A percentile compares a stretch with the other conserved stretches of the same genome.
Evolutionary conservation across 2,329 filamentous ascomycete genomes (phyloP).

Genomic region (Xylariaceae sp.): DNA sequence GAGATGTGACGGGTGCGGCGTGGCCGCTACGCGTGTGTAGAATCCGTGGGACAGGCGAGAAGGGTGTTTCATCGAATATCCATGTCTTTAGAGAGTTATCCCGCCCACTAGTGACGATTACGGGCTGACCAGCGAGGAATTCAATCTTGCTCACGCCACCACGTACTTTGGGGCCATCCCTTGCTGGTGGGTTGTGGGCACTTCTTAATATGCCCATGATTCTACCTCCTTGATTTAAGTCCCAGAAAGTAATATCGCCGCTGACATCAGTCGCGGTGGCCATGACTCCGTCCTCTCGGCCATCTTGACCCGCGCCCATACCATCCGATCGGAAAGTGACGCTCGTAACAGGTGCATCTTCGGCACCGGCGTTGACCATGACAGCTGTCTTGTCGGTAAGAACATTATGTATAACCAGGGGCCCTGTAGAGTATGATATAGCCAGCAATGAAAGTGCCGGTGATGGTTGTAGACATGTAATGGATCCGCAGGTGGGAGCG

Average conservation of each 20-base stretch:
- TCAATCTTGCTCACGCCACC: conserved; percentile 84
- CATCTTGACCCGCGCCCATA: conserved; percentile 81
- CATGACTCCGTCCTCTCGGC: conserved; percentile 84
- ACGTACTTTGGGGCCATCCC: conserved; percentile 50
- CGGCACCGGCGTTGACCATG: conserved; percentile 61
- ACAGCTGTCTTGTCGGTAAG: conserved; percentile 71
- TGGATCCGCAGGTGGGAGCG: conserved; percentile 65
- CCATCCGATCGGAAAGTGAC: conserved; percentile 91
- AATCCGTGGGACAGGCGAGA: conserved; percentile 79
- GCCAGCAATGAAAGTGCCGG: conserved; percentile 82
- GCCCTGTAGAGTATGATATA: conserved; percentile 78
- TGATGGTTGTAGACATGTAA: conserved; percentile 83
- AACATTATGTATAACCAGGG: conserved; percentile 77
- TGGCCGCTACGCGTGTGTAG: conserved; percentile 86
- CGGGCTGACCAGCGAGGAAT: conserved; percentile 83
- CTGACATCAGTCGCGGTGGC: conserved; percentile 75
- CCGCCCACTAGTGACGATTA: conserved; percentile 82
- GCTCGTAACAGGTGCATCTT: conserved; percentile 66
- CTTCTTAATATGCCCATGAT: conserved; percentile 82
- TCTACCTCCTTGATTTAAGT: conserved; percentile 82
- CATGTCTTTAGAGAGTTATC: conserved; percentile 95
- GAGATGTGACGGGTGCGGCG: conserved; percentile 74
- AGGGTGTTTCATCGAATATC: conserved; percentile 92
- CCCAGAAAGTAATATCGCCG: conserved; percentile 94
- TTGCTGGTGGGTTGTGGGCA: conserved; percentile 74